Conservation (phyloP, 768 basidiomycete species). For the Boletus huronensis region DNA sequence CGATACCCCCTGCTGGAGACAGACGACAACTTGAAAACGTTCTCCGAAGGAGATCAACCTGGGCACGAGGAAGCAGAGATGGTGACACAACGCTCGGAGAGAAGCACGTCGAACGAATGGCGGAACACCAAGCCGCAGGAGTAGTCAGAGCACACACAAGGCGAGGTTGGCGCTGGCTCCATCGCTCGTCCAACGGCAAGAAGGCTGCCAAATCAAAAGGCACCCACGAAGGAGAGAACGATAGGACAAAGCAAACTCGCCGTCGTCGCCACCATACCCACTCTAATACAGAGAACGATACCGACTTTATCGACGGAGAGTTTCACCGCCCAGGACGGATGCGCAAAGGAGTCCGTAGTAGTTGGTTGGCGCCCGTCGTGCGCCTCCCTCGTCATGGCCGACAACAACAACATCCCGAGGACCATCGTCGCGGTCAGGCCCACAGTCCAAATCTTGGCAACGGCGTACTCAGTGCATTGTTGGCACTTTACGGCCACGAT, state of each 20-base stretch:
- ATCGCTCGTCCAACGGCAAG: constrained; percentile 6
- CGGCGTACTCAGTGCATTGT: constrained; percentile 62
- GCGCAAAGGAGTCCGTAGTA: constrained; percentile 17
- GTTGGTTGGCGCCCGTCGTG: constrained; percentile 14
- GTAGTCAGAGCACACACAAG: constrained; percentile 45
- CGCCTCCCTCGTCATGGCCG: not conserved
- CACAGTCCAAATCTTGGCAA: constrained; percentile 30
- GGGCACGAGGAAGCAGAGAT: constrained; percentile 12
- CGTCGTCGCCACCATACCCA: constrained; percentile 1
- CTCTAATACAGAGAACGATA: constrained; percentile 11
- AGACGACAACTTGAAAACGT: not conserved
- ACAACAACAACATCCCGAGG: constrained; percentile 6
- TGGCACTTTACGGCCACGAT: constrained; percentile 53
- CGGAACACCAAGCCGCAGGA: constrained; percentile 36
- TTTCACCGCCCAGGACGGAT: constrained; percentile 4
- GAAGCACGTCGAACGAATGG: constrained; percentile 28
- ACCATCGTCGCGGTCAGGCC: constrained; percentile 1
- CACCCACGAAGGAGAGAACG: not conserved
- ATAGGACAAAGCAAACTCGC: not conserved
- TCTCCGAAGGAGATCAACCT: constrained; percentile 19
- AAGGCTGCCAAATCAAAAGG: not conserved
- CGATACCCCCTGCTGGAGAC: constrained; percentile 12
- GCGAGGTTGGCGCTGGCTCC: constrained; percentile 24
- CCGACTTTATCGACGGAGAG: not conserved
- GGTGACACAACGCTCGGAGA: constrained; percentile 1